These are phyloP conservation scores for Neurospora terricola DNA, from an alignment of 495 filamentous ascomycete species.

Conservation along the genomic window DNA sequence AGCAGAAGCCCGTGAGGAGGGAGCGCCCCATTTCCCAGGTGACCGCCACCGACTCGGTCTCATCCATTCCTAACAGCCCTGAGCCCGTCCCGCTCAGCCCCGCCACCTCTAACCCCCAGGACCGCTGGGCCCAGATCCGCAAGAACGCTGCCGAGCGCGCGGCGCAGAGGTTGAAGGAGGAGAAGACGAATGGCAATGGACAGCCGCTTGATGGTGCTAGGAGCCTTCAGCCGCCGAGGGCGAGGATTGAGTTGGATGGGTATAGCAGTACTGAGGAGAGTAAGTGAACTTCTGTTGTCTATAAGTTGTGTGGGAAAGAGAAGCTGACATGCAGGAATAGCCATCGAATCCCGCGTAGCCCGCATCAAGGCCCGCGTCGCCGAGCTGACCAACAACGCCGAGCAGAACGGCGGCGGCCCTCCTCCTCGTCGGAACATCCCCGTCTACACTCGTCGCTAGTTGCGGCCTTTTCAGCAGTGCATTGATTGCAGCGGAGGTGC, in stretches of 20 bases:
- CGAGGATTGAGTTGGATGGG: slow-evolving; percentile 50
- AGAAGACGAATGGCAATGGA: slow-evolving; percentile 20
- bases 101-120: slow-evolving; percentile 26
- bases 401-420: slow-evolving; percentile 1
- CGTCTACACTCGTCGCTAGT: not conserved
- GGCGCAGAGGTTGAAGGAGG: slow-evolving; percentile 46
- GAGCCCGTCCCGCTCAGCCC: not conserved
- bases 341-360: slow-evolving; percentile 91
- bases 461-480: not conserved
- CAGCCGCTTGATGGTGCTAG: slow-evolving; percentile 23
- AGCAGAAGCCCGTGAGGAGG: not conserved
- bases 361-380: slow-evolving; percentile 97
- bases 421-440: not conserved
- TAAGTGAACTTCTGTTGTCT: slow-evolving; percentile 33
- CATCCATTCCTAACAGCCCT: not conserved
- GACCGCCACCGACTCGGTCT: slow-evolving; percentile 19
- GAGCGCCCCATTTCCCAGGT: slow-evolving; percentile 5
- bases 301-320: not conserved
- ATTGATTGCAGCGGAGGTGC: not conserved
- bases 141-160: slow-evolving; percentile 84
- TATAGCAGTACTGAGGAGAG: slow-evolving; percentile 95
- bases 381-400: slow-evolving; percentile 68
- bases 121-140: slow-evolving; percentile 90
- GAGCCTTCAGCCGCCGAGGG: slow-evolving; percentile 31
- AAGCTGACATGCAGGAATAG: slow-evolving; percentile 35